These are phyloP conservation scores for Gamarada debralockiae DNA, from an alignment of 495 filamentous ascomycete species.

Conservation along the genomic window DNA sequence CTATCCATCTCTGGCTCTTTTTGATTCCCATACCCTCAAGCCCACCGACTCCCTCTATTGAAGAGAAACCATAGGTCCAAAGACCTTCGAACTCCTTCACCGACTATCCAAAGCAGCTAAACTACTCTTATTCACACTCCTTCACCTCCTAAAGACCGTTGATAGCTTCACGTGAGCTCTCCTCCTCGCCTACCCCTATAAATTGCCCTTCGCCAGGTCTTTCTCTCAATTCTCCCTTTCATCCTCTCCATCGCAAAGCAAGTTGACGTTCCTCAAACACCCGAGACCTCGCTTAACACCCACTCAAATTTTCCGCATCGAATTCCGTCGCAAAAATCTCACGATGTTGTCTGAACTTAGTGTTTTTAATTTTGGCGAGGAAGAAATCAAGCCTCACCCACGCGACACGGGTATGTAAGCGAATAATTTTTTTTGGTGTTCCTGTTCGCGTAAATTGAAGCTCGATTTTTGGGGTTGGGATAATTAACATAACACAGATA, in stretches of 20 bases:
- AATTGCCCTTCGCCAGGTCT: not conserved
- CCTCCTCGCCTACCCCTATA: no score
- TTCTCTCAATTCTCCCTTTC: not conserved
- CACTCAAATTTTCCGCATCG: not conserved
- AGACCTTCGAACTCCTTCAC: not conserved
- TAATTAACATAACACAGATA: not conserved
- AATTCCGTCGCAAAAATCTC: not conserved
- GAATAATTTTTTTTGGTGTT: not conserved
- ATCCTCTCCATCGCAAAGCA: not conserved
- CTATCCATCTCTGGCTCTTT: not conserved
- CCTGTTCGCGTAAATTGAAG: not conserved
- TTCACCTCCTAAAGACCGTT: not conserved
- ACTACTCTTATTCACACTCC: not conserved
- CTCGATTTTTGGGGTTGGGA: not conserved
- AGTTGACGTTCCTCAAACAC: not conserved
- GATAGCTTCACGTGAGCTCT: not conserved
- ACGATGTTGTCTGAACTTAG: conserved; percentile 1
- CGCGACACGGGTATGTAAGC: not conserved
- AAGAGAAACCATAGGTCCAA: not conserved
- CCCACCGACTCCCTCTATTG: not conserved
- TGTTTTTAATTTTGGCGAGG: not conserved
- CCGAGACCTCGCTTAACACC: not conserved
- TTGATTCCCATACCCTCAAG: not conserved
- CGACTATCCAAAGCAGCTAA: not conserved
- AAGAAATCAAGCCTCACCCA: not conserved